These are phyloP conservation scores for Mycena leptocephala DNA, from an alignment of 768 basidiomycete species.

Conservation along the genomic window DNA sequence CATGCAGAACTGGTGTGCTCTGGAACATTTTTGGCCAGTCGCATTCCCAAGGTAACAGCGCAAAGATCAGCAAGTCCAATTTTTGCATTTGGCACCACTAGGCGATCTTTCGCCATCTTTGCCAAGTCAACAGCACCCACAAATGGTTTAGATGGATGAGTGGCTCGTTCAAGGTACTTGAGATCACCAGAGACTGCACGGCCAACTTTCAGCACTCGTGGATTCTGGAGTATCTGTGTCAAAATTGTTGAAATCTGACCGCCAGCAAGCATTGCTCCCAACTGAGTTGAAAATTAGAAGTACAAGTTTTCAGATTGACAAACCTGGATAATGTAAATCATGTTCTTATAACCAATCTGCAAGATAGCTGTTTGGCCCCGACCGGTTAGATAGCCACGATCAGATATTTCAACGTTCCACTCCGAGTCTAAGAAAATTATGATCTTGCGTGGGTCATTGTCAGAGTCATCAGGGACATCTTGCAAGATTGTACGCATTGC, in stretches of 20 bases:
- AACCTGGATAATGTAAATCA: constrained; percentile 10
- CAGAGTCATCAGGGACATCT: neutral
- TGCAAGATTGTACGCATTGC: neutral
- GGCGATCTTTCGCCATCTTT: constrained; percentile 39
- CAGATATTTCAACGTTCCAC: constrained; percentile 19
- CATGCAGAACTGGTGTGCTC: constrained; percentile 32
- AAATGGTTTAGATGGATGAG: neutral
- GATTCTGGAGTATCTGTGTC: neutral
- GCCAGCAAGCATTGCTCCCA: neutral
- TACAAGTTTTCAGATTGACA: neutral
- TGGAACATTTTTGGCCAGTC: too few species aligned
- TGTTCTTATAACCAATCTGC: neutral
- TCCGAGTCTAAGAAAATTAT: constrained; percentile 1
- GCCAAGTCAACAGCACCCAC: constrained; percentile 27
- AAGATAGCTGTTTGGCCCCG: neutral
- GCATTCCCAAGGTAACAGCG: too few species aligned
- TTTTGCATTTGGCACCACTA: constrained; percentile 33
- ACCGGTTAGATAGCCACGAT: neutral
- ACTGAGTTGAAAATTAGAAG: neutral
- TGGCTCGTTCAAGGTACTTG: neutral
- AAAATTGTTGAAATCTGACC: neutral
- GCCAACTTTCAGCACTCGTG: neutral
- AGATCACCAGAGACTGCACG: constrained; percentile 1
- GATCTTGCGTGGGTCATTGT: neutral
- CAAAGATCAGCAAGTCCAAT: constrained; percentile 39